Base-by-base conservation (phyloP, 2,329 filamentous ascomycete genomes). In the Colletotrichum australisinense region DNA sequence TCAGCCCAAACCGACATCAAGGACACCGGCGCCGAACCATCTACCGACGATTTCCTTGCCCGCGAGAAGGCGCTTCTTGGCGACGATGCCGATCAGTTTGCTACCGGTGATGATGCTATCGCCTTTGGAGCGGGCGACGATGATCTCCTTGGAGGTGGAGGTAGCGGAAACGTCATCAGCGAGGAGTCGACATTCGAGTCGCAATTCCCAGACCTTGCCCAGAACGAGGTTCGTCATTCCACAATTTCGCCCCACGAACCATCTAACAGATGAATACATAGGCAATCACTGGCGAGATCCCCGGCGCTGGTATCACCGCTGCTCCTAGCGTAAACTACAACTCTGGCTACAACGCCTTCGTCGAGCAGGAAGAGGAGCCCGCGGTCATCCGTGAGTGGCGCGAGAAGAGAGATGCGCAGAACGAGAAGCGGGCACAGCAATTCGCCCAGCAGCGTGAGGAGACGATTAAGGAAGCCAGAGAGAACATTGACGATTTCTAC, bases 401-500 rank as follows among this genome's bases (percentile, higher is more conserved):
- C 80, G 94, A 96, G 84, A 93, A 93, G 80, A 93, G 97, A 76
- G 94, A 98, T 79, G 91, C 93, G 52, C 91, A 93, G 80, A 93
- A 97, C 76, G 88, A 93, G 78, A 95, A 95, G 84, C 94, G 96
- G 79, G 93, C 94, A 76, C 92, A 97, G 83, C 91, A 96, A 77
- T 96, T 96, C 67, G 91, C 92, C 55, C 88, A 91, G 76, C 94
- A 95, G 85, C 97, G 97, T 82, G 90, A 91, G 75, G 92, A 96
- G 82, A 98, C 95, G 1, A 86, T 98, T 81, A 92, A 94, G 82
- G 95, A 97, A 78, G 97, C 97, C 12, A 95, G 95, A 81, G 90
- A 95, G 82, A 97, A 97, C 83, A 97, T 99, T 76, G 97, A 99
- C 82, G 97, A 98, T 83, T 99, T 98, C 86, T 99, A 99, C 88